A percentile compares a stretch with the other conserved stretches of the same genome.
phyloP scores from a whole-genome alignment of 345 rosid species.

The Excoecaria cochinchinensis region DNA sequence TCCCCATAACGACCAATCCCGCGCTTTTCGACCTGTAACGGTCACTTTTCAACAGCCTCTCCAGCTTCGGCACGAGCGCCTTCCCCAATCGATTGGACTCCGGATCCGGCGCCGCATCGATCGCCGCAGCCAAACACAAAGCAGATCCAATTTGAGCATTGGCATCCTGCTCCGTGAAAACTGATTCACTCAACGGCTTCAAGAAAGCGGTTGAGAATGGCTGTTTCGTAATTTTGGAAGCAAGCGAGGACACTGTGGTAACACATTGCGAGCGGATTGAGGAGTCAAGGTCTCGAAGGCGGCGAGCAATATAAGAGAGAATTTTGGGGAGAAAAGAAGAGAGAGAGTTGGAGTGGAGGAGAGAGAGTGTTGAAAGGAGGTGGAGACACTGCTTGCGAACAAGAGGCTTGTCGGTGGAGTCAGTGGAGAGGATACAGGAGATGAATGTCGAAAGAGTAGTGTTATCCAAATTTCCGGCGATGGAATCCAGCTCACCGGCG shows the following conservation, averaged over 20 bases:
- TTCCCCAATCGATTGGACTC: slow-evolving; percentile 55
- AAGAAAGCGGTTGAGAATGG: slow-evolving; percentile 56
- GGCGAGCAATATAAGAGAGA: slow-evolving; percentile 57
- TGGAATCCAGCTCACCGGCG: slow-evolving; percentile 64
- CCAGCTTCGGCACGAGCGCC: slow-evolving; percentile 50
- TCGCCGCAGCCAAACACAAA: slow-evolving; percentile 77
- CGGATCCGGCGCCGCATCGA: slow-evolving; percentile 68
- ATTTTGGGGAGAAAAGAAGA: slow-evolving; percentile 68
- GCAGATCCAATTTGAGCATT: slow-evolving; percentile 84
- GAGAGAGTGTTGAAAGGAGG: slow-evolving; percentile 60
- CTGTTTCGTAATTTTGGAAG: slow-evolving; percentile 55
- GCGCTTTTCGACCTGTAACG: slow-evolving; percentile 78
- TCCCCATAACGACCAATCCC: slow-evolving; percentile 70
- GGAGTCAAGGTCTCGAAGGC: slow-evolving; percentile 82
- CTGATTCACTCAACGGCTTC: slow-evolving; percentile 72
- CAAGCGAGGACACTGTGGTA: slow-evolving; percentile 55
- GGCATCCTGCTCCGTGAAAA: slow-evolving; percentile 83
- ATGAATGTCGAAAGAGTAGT: slow-evolving; percentile 59
- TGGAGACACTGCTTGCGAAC: slow-evolving; percentile 74
- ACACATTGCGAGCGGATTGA: slow-evolving; percentile 68
- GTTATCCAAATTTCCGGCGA: slow-evolving; percentile 57
- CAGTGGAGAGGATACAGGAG: slow-evolving; percentile 67
- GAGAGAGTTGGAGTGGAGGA: slow-evolving; percentile 47
- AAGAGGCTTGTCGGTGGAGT: slow-evolving; percentile 64
- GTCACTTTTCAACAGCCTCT: slow-evolving; percentile 66